phyloP scores from a whole-genome alignment of 306 rosid species.

The Glycine latifolia region DNA sequence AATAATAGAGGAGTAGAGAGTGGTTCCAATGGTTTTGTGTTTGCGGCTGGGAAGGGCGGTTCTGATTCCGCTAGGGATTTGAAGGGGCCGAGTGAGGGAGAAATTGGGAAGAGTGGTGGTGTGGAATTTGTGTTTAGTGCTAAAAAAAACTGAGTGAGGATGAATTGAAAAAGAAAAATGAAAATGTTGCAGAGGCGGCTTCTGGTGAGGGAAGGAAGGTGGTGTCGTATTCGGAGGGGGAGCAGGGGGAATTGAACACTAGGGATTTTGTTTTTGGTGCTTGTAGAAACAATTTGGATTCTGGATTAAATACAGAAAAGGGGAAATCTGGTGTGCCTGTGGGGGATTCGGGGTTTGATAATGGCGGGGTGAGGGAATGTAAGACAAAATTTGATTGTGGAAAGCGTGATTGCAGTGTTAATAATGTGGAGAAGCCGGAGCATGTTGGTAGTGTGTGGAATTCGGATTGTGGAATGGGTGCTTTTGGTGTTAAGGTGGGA shows the following conservation, averaged over 20 bases:
- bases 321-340: slow-evolving; percentile 40
- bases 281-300: slow-evolving; percentile 43
- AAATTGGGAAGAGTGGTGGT: slow-evolving; percentile 25
- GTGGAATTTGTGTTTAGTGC: slow-evolving; percentile 58
- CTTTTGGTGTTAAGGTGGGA: too few relatives aligned
- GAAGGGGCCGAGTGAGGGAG: slow-evolving; percentile 37
- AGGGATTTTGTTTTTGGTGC: slow-evolving; percentile 51
- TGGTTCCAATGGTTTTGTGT: slow-evolving; percentile 50
- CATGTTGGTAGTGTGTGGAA: slow-evolving; percentile 34
- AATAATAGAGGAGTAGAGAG: slow-evolving; percentile 6
- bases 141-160: slow-evolving; percentile 18
- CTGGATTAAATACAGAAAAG: slow-evolving; percentile 40
- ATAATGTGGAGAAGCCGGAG: slow-evolving; percentile 48
- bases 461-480: too few relatives aligned
- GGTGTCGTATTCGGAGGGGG: slow-evolving; percentile 32
- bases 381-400: slow-evolving; percentile 44
- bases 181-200: slow-evolving; percentile 26
- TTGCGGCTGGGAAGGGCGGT: slow-evolving; percentile 47
- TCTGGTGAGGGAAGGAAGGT: slow-evolving; percentile 41
- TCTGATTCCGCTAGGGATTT: slow-evolving; percentile 45
- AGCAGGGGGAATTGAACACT: slow-evolving; percentile 15
- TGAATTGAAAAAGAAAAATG: slow-evolving; percentile 26
- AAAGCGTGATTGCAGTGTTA: slow-evolving; percentile 12
- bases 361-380: slow-evolving; percentile 35
- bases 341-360: slow-evolving; percentile 6